Conservation (phyloP, 495 filamentous ascomycete species). For the Tuber brumale region DNA sequence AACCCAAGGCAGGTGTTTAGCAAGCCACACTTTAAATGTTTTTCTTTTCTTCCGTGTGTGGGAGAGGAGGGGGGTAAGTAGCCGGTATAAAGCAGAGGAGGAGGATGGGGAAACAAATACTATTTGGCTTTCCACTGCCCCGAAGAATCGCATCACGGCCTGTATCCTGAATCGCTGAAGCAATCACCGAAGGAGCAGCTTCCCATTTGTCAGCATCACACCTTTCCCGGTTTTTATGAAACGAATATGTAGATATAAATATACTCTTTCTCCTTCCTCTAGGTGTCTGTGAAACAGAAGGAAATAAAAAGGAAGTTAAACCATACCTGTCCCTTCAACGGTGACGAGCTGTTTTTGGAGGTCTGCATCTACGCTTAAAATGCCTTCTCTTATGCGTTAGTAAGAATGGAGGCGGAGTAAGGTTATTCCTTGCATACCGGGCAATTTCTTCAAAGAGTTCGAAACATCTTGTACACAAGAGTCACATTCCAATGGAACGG, state of each 20-base stretch:
- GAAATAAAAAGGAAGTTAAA: constrained; percentile 6
- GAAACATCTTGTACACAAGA: constrained; percentile 79
- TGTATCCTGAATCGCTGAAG: constrained; percentile 77
- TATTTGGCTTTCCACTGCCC: constrained; percentile 76
- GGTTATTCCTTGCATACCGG: constrained; percentile 48
- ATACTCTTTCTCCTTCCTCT: constrained; percentile 35
- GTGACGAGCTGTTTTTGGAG: constrained; percentile 61
- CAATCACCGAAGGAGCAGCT: constrained; percentile 81
- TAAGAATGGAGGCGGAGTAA: constrained; percentile 9
- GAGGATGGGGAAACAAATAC: constrained; percentile 48
- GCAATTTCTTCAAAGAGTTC: constrained; percentile 61
- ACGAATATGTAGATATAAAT: not conserved
- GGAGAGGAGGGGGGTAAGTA: constrained; percentile 7
- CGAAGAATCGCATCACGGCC: constrained; percentile 91
- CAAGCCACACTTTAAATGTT: not conserved
- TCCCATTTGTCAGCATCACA: constrained; percentile 42
- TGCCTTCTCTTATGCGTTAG: constrained; percentile 45
- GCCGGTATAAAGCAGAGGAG: not conserved
- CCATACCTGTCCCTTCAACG: constrained; percentile 60
- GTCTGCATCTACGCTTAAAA: constrained; percentile 60
- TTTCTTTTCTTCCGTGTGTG: not conserved
- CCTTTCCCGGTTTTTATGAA: not conserved
- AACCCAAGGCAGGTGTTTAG: constrained; percentile 8
- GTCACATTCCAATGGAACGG: constrained; percentile 88
- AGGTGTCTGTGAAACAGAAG: constrained; percentile 43